phyloP scores from a whole-genome alignment of 2,329 filamentous ascomycete genomes.

The Phyllachora maydis region DNA sequence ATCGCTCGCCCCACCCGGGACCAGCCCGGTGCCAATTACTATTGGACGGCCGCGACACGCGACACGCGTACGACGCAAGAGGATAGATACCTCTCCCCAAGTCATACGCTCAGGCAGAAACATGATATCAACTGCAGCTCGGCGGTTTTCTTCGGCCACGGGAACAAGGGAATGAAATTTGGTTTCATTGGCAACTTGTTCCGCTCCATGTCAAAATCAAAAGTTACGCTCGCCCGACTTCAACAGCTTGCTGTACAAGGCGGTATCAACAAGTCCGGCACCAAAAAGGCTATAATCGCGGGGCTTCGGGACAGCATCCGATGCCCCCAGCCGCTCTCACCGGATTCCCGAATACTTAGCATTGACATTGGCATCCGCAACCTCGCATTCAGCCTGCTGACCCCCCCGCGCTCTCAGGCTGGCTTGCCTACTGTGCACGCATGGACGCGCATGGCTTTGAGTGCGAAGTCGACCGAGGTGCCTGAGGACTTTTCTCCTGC shows the following conservation, averaged over 20 bases:
- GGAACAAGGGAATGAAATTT: no score
- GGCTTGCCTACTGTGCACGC: constrained; percentile 1
- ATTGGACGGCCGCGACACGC: no score
- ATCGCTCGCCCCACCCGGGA: no score
- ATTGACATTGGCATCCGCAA: constrained; percentile 77
- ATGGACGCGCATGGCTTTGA: background rate
- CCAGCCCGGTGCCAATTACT: no score
- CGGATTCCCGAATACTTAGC: constrained; percentile 38
- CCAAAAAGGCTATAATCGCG: constrained; percentile 31
- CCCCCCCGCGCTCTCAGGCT: constrained; percentile 2
- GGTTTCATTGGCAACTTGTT: no score
- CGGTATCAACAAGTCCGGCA: constrained; percentile 36
- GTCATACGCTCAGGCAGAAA: no score
- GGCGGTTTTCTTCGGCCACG: no score
- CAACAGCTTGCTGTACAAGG: constrained; percentile 12
- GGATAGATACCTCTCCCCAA: no score
- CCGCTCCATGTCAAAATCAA: no score
- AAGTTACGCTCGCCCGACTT: no score
- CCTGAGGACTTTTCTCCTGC: constrained; percentile 12
- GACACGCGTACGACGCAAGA: no score
- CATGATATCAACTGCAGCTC: no score
- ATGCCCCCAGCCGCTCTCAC: constrained; percentile 3
- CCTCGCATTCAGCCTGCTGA: constrained; percentile 49
- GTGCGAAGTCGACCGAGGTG: background rate
- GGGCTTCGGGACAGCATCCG: constrained; percentile 21